A percentile compares a stretch with the other conserved stretches of the same genome.
These are phyloP conservation scores for Stephania japonica DNA, from an alignment of 164 flowering plant genomes.

Conservation along the genomic window DNA sequence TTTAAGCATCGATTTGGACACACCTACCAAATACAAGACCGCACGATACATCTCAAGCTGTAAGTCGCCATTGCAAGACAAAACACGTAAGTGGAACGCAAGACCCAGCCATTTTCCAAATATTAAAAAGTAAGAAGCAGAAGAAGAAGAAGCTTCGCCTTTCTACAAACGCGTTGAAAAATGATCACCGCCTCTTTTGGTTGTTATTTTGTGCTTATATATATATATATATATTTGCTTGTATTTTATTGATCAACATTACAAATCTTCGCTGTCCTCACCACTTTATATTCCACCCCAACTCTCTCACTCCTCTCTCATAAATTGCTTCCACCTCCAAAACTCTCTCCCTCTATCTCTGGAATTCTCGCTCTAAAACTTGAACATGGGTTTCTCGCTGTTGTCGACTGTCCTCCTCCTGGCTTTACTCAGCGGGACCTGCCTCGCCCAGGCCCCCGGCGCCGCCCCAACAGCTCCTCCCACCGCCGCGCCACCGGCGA, in stretches of 20 bases:
- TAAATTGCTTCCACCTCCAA: neutral
- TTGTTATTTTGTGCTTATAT: neutral
- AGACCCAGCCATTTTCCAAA: no score
- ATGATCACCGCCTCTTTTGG: neutral
- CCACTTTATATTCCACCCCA: neutral
- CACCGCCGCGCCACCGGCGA: neutral
- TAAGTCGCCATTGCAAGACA: no score
- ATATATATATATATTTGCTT: neutral
- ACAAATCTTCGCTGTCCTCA: neutral
- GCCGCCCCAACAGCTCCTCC: conserved; percentile 5
- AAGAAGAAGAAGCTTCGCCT: neutral
- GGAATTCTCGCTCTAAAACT: neutral
- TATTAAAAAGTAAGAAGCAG: no score
- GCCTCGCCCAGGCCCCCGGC: conserved; percentile 15
- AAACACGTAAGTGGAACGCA: no score
- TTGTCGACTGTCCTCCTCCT: neutral
- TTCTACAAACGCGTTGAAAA: neutral
- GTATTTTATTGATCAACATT: neutral
- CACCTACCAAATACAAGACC: no score
- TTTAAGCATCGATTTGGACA: no score
- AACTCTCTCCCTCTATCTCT: neutral
- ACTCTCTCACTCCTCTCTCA: neutral
- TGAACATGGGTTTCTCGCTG: neutral
- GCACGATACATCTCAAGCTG: no score
- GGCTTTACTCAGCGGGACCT: conserved; percentile 7